Conservation (phyloP, 1,139 yeast genomes). For the Entelexis paramagnoliae region DNA sequence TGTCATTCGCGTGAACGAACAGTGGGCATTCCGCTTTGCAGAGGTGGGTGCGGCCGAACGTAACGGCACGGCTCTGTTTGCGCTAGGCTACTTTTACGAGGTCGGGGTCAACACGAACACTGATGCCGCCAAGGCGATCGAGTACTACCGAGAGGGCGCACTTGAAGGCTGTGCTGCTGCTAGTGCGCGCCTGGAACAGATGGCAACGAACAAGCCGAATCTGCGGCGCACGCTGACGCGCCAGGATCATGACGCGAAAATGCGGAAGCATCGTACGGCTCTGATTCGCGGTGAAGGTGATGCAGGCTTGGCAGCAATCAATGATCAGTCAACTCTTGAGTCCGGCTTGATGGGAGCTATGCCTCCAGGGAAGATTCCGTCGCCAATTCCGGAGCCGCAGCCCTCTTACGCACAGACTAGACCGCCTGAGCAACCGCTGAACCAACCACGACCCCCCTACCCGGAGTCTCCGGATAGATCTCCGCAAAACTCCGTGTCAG, state of each 20-base stretch:
- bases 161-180: constrained; percentile 31
- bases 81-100: constrained; percentile 36
- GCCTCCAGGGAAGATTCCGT: background rate
- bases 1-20: constrained; percentile 30
- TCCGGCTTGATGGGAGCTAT: too few relatives aligned
- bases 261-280: constrained; percentile 16
- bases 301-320: constrained; percentile 10
- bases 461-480: background rate
- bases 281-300: constrained; percentile 14
- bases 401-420: background rate
- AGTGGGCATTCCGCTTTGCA: constrained; percentile 34
- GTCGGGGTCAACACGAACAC: constrained; percentile 33
- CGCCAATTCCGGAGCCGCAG: constrained; percentile 3
- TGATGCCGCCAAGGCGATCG: constrained; percentile 27
- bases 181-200: constrained; percentile 25
- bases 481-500: background rate
- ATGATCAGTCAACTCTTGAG: constrained; percentile 12
- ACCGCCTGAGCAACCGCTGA: background rate
- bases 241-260: constrained; percentile 22
- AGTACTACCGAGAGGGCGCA: constrained; percentile 30
- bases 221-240: constrained; percentile 24
- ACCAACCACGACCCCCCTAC: background rate
- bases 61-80: constrained; percentile 34
- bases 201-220: constrained; percentile 14
- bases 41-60: constrained; percentile 31